Percentiles rank a stretch among this genome's conserved stretches.
Evolutionary conservation across 1,139 yeast genomes (phyloP).

Genomic region (Yarrowia galli): DNA sequence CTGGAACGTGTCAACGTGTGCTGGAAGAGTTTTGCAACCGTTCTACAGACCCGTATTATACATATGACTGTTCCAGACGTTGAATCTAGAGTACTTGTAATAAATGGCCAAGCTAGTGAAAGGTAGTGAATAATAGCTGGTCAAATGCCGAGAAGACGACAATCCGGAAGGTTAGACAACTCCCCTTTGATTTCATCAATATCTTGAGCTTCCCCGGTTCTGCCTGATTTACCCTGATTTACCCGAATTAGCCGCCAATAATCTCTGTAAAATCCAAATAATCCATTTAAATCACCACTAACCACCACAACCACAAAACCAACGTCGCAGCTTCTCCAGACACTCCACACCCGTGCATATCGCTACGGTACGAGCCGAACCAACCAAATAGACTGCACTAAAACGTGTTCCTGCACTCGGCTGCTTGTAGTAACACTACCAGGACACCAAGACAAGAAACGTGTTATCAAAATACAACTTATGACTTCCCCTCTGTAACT

Average conservation of each 20-base stretch:
- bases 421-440: conserved; percentile 5
- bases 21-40: neutral
- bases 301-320: too few relatives aligned
- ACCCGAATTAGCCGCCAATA: too few relatives aligned
- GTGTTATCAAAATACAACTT: neutral
- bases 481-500: neutral
- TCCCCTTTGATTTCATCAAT: too few relatives aligned
- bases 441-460: neutral
- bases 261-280: neutral
- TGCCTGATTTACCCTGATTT: too few relatives aligned
- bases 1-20: neutral
- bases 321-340: neutral
- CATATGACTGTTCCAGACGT: neutral
- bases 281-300: too few relatives aligned
- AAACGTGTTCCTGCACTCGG: conserved; percentile 31
- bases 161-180: too few relatives aligned
- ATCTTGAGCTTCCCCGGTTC: too few relatives aligned
- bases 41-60: neutral
- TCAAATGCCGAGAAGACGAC: too few relatives aligned
- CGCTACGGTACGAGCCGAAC: conserved; percentile 11
- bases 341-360: neutral
- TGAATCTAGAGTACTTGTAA: neutral
- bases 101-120: too few relatives aligned
- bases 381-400: conserved; percentile 20
- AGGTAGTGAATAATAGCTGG: too few relatives aligned